These are phyloP conservation scores for Paracoccidioides lutzii DNA, from an alignment of 2,329 filamentous ascomycete genomes.

Conservation along the genomic window DNA sequence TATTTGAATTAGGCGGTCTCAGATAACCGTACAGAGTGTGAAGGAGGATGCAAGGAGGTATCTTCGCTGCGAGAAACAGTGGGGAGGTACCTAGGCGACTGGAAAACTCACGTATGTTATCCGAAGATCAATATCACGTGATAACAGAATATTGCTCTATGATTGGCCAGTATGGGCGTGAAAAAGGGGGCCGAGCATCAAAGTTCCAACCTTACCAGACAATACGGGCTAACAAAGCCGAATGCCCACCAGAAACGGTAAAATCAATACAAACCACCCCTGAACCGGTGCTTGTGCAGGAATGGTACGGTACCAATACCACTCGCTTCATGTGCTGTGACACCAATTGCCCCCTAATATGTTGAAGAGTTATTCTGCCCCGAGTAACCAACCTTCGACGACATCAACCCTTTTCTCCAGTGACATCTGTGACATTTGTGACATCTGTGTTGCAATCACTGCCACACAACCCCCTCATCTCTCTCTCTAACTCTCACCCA, in stretches of 20 bases:
- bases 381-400: slow-evolving; percentile 1
- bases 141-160: neutral
- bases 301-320: neutral
- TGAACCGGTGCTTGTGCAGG: neutral
- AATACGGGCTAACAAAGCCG: neutral
- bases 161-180: neutral
- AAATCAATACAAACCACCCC: neutral
- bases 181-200: neutral
- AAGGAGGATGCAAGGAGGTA: too few relatives aligned
- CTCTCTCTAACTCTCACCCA: slow-evolving; percentile 7
- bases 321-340: neutral
- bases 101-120: neutral
- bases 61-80: too few relatives aligned
- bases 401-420: slow-evolving; percentile 1
- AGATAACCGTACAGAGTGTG: too few relatives aligned
- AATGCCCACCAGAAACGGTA: neutral
- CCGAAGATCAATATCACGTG: neutral
- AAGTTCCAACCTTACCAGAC: neutral
- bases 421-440: slow-evolving; percentile 5
- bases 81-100: too few relatives aligned
- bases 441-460: slow-evolving; percentile 7
- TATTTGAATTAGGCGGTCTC: too few relatives aligned
- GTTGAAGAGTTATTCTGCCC: neutral
- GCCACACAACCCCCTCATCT: slow-evolving; percentile 5
- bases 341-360: neutral